Base-by-base conservation (phyloP, 2,329 filamentous ascomycete species). In the Sphaceloma murrayae region DNA sequence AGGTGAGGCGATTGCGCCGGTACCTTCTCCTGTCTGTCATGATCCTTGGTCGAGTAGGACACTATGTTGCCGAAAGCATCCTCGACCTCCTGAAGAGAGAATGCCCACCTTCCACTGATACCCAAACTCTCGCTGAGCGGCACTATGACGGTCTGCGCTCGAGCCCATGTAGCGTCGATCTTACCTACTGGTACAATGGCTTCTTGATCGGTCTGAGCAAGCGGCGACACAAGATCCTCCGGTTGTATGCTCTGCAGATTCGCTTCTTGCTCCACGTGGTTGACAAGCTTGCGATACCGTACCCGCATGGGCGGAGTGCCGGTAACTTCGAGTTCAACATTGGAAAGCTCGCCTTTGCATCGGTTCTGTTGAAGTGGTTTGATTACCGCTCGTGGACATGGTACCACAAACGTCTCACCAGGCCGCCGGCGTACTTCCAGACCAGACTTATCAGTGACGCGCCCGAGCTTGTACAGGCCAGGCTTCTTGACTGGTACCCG, bases 191-290 rank as follows among this genome's bases (percentile, higher is more conserved):
- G 64, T 31, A 82, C 67, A 31, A 87, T 58, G 13, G 72, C 72
- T 14, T 72, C 72, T 1, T 74, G 70, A 18, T 67, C 69, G 38
- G 73, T 68, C 33, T 77, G 71, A n/a, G 82, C 65, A 26, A 94
- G 68, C 1, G 87, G 86, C 1, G 86, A 94, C 2, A 75, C 70
- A 55, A 88, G 81, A 26, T 85, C 84, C 38, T 95, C 87, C 0
- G 91, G 88, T 54, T 94, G 88, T 33, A 98, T 77, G 56, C 85
- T 94, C 62, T 96, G 88, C 54, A 94, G 89, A 50, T 89, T 86
- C 53, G 88, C 86, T 48, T 84, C 85, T 54, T 81, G 80, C 51
- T 93, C 79, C 51, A 84, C 81, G 49, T 79, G 78, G 54, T 96
- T 94, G 53, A 94, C 80, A 5, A 79, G 81, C 44, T 87, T 82